phyloP scores from a whole-genome alignment of 2,329 filamentous ascomycete species.

The Gliomastix tumulicola region DNA sequence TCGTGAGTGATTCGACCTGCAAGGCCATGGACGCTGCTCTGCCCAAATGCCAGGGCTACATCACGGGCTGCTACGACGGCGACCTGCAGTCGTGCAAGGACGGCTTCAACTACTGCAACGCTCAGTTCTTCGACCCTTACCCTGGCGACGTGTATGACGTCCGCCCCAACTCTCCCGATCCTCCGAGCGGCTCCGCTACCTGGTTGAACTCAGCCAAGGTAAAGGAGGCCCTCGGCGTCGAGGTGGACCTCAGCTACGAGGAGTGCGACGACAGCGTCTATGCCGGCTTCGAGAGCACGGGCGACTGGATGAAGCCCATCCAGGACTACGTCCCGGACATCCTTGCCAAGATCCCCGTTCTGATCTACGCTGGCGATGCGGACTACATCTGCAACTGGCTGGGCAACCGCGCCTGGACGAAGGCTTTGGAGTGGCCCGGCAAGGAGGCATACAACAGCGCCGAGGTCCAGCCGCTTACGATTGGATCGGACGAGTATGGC shows the following conservation, averaged over 20 bases:
- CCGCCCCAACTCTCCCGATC: conserved; percentile 65
- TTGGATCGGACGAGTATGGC: conserved; percentile 7
- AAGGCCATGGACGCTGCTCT: conserved; percentile 87
- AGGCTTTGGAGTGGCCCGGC: conserved; percentile 88
- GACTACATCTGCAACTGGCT: conserved; percentile 98
- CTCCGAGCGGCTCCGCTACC: conserved; percentile 70
- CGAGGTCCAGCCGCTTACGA: conserved; percentile 59
- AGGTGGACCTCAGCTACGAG: conserved; percentile 86
- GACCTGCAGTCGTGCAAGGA: conserved; percentile 88
- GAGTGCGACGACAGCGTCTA: conserved; percentile 99
- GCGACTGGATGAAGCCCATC: conserved; percentile 99
- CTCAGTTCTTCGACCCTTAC: conserved; percentile 88
- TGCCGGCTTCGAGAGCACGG: conserved; percentile 93
- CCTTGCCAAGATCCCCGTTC: conserved; percentile 84
- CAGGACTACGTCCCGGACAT: conserved; percentile 81
- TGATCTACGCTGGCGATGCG: conserved; percentile 88
- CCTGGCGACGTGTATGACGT: conserved; percentile 96
- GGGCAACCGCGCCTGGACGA: conserved; percentile 92
- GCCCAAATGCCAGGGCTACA: conserved; percentile 81
- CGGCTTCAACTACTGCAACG: conserved; percentile 97
- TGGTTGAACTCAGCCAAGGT: conserved; percentile 83
- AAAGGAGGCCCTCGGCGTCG: conserved; percentile 79
- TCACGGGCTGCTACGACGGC: conserved; percentile 84
- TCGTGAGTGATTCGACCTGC: conserved; percentile 72
- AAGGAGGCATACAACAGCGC: conserved; percentile 73